phyloP scores from a whole-genome alignment of 2,329 filamentous ascomycete genomes.

The Aspergillus sp. region DNA sequence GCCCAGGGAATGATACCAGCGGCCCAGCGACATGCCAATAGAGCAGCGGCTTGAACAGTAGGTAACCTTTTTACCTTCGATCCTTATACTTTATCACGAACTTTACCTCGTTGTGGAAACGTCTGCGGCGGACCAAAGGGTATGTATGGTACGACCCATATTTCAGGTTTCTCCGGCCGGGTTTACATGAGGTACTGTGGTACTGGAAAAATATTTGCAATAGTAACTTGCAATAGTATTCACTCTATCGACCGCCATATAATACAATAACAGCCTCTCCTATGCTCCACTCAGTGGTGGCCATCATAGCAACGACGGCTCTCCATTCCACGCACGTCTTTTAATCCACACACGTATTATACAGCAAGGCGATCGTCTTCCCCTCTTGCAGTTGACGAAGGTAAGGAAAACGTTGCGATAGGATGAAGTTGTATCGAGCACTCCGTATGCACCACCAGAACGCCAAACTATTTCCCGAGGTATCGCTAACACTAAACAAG shows the following conservation, averaged over 20 bases:
- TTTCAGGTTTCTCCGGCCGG: no score
- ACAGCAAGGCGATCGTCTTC: not conserved
- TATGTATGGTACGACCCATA: no score
- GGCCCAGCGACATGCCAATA: no score
- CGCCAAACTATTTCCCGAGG: constrained; percentile 12
- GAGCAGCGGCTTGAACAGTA: no score
- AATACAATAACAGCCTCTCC: not conserved
- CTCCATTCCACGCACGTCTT: not conserved
- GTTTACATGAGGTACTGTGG: no score
- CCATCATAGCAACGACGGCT: not conserved
- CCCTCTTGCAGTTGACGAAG: not conserved
- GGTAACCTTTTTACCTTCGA: no score
- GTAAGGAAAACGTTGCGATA: not conserved
- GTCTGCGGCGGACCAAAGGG: no score
- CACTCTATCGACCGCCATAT: not conserved
- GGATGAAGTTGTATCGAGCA: not conserved
- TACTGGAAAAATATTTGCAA: not conserved
- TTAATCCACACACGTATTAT: not conserved
- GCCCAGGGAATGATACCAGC: no score
- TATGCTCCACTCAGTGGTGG: not conserved
- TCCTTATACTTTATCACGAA: no score
- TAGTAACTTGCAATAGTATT: not conserved
- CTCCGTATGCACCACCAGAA: constrained; percentile 5
- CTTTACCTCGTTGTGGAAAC: no score
- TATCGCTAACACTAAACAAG: constrained; percentile 15